Percentiles rank a stretch among this genome's conserved stretches.
Evolutionary conservation across 2,329 filamentous ascomycete species (phyloP).

Genomic region (Aspergillus tubingensis): DNA sequence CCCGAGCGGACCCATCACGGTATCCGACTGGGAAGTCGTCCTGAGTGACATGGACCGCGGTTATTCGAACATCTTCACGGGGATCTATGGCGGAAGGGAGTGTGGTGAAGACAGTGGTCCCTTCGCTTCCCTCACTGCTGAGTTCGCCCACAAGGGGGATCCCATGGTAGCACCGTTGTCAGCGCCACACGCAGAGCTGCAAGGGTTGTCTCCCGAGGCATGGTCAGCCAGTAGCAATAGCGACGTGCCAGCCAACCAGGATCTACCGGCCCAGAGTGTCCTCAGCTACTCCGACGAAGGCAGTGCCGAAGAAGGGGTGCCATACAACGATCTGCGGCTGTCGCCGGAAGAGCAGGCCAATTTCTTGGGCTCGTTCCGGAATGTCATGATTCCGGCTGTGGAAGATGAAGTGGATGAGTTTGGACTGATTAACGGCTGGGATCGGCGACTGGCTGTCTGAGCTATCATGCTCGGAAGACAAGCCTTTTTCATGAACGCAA

Average conservation of each 20-base stretch:
- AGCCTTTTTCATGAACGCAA: not conserved
- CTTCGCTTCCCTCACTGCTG: constrained; percentile 37
- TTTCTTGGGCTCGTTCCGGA: constrained; percentile 38
- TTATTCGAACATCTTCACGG: constrained; percentile 71
- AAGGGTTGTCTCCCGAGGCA: constrained; percentile 41
- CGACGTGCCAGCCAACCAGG: constrained; percentile 35
- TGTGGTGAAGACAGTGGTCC: constrained; percentile 39
- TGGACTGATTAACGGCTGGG: constrained; percentile 34
- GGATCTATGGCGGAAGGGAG: constrained; percentile 50
- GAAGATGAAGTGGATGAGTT: constrained; percentile 38
- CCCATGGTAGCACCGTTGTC: constrained; percentile 21
- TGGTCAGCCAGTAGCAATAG: constrained; percentile 44
- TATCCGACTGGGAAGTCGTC: constrained; percentile 79
- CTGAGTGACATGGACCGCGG: constrained; percentile 78
- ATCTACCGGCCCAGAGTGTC: constrained; percentile 52
- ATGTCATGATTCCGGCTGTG: constrained; percentile 40
- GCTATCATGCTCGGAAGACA: not conserved
- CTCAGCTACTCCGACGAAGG: constrained; percentile 63
- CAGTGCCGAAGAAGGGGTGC: constrained; percentile 51
- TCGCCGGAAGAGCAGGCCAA: constrained; percentile 33
- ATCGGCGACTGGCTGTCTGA: constrained; percentile 38
- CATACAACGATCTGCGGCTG: constrained; percentile 26
- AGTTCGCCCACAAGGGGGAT: constrained; percentile 32
- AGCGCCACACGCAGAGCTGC: constrained; percentile 29
- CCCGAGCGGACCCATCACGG: constrained; percentile 50